These are phyloP conservation scores for Ilyonectria robusta DNA, from an alignment of 2,329 filamentous ascomycete genomes.

Conservation along the genomic window DNA sequence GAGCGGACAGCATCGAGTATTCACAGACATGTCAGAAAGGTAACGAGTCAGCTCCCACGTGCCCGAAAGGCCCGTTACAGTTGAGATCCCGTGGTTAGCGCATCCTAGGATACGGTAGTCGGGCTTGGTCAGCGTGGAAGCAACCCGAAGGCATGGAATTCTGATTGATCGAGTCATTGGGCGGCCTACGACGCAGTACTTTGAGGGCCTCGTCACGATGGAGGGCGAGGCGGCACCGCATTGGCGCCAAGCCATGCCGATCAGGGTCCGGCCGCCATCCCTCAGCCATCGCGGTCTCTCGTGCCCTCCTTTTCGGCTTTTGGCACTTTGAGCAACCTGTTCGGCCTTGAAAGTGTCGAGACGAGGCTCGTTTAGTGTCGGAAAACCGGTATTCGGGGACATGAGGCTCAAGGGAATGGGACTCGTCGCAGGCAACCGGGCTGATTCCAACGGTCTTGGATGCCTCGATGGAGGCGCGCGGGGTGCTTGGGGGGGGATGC, in stretches of 20 bases:
- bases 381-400: neutral
- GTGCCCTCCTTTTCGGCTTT: constrained; percentile 7
- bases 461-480: neutral
- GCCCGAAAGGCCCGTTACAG: neutral
- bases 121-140: neutral
- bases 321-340: neutral
- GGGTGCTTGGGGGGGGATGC: neutral
- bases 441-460: neutral
- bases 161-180: constrained; percentile 16
- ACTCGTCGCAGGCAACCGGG: neutral
- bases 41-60: neutral
- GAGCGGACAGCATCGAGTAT: neutral
- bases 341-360: neutral
- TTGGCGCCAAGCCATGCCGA: constrained; percentile 15
- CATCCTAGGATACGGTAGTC: neutral
- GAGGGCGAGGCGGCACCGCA: neutral
- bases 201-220: constrained; percentile 10
- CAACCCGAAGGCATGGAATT: neutral
- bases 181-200: neutral
- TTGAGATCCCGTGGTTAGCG: neutral
- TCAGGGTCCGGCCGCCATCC: constrained; percentile 23
- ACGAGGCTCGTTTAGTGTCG: neutral
- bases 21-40: neutral
- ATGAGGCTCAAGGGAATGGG: neutral
- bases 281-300: neutral